These are phyloP conservation scores for Ceratocystis colombiana DNA, from an alignment of 2,329 filamentous ascomycete species.

Conservation along the genomic window DNA sequence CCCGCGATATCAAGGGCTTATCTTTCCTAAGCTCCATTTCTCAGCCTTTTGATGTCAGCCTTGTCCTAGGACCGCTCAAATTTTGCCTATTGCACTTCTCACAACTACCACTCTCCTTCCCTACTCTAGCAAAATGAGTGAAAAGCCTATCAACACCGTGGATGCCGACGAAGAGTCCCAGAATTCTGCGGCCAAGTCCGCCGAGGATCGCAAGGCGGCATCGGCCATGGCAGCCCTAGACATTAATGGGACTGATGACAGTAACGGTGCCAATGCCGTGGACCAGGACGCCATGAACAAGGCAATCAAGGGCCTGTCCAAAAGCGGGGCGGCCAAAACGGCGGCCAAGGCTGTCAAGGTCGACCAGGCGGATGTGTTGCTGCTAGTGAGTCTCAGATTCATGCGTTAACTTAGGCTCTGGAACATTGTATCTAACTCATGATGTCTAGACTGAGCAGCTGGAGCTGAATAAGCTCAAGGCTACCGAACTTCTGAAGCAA, in stretches of 20 bases:
- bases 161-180: conserved; percentile 47
- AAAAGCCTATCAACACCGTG: conserved; percentile 1
- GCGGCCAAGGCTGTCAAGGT: conserved; percentile 53
- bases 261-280: conserved; percentile 43
- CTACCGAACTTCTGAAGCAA: conserved; percentile 61
- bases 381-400: conserved; percentile 46
- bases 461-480: conserved; percentile 60
- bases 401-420: background rate
- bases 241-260: conserved; percentile 40
- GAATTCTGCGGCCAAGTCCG: conserved; percentile 46
- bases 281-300: conserved; percentile 61
- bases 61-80: background rate
- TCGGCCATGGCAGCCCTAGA: conserved; percentile 64
- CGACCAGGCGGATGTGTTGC: conserved; percentile 57
- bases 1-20: background rate
- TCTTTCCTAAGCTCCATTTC: background rate
- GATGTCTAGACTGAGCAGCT: conserved; percentile 53
- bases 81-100: background rate
- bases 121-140: background rate
- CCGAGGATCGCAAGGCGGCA: conserved; percentile 68
- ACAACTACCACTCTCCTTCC: no score
- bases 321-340: conserved; percentile 21
- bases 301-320: conserved; percentile 54
- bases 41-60: conserved; percentile 12
- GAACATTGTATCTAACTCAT: background rate